Evolutionary conservation across 495 filamentous ascomycete species (phyloP), one percentile per base, ranked within the genome.

Genomic region (Xylaria curta): DNA sequence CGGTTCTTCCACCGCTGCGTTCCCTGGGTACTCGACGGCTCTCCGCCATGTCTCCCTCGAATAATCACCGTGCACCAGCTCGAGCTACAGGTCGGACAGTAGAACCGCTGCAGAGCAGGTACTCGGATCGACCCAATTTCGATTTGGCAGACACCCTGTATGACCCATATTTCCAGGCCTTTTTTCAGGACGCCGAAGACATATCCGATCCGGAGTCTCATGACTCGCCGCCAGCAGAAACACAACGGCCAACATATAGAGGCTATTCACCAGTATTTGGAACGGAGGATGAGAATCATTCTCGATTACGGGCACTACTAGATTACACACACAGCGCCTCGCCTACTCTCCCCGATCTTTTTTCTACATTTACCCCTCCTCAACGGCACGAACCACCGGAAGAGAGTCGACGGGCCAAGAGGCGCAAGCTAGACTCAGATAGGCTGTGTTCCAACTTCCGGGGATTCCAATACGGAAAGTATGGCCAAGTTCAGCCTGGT

Each of bases 401-500:
- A 69, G 83, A 86, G 62, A 83, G 80, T 69, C 86, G 86, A 66
- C 81, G 89, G 58, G 73, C 81, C 62, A 97, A 97, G 79, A 88
- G 94, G 46, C 87, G 93, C 68, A 95, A 94, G 81, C 76, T 95
- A 42, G 91, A 94, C 60, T 81, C 87, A 7, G 91, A 94, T 66
- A 84, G 83, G 68, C 73, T 83, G 13, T 76, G 81, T 9, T 80
- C 87, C 44, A 85, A 84, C 17, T 84, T 87, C 28, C 84, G 84
- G 60, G 87, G 86, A 5, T 91, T 95, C 66, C 89, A 86, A 67
- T 97, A 97, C 72, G 94, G 94, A 2, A 88, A 89, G 73, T 92
- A 89, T 76, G 94, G 94, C 21, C 94, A 97, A 76, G 91, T 95
- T 7, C 91, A 94, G 44, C 87, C 93, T 0, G 93, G 94, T 15